Evolutionary conservation across 352 stramenopile species (phyloP).

Genomic region (Phytopythium helicoides): DNA sequence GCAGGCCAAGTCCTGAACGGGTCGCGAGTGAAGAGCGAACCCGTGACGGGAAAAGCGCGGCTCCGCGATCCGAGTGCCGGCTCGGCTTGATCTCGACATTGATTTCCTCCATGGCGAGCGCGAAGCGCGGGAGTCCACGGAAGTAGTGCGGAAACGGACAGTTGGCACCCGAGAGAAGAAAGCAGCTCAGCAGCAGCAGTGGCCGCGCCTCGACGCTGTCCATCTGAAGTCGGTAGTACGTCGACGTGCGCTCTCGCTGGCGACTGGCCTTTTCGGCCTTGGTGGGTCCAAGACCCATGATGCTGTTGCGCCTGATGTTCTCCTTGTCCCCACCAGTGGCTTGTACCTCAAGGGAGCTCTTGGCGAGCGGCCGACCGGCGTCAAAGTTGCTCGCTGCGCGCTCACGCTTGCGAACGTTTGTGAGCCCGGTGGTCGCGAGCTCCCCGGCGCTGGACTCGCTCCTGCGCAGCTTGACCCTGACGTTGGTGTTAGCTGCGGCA

Average conservation of each 20-base stretch:
- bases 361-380: neutral
- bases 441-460: conserved; percentile 14
- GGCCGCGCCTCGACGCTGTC: conserved; percentile 40
- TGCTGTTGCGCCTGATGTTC: conserved; percentile 7
- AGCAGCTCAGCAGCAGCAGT: conserved; percentile 58
- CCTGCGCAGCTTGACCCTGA: conserved; percentile 17
- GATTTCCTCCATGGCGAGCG: conserved; percentile 66
- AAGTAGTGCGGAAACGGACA: conserved; percentile 69
- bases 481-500: conserved; percentile 4
- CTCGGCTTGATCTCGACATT: conserved; percentile 54
- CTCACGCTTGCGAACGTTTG: conserved; percentile 9
- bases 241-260: conserved; percentile 1
- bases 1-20: conserved; percentile 48
- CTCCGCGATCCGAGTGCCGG: neutral
- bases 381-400: conserved; percentile 1
- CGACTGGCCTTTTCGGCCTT: neutral
- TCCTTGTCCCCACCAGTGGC: neutral
- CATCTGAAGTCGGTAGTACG: conserved; percentile 14
- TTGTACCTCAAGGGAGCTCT: neutral
- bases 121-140: conserved; percentile 64
- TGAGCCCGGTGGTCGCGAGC: neutral
- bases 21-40: conserved; percentile 59
- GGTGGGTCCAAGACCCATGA: conserved; percentile 11
- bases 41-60: conserved; percentile 66
- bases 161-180: conserved; percentile 74